Base-by-base conservation (phyloP, 2,329 filamentous ascomycete genomes). In the Dactylellina haptotyla region DNA sequence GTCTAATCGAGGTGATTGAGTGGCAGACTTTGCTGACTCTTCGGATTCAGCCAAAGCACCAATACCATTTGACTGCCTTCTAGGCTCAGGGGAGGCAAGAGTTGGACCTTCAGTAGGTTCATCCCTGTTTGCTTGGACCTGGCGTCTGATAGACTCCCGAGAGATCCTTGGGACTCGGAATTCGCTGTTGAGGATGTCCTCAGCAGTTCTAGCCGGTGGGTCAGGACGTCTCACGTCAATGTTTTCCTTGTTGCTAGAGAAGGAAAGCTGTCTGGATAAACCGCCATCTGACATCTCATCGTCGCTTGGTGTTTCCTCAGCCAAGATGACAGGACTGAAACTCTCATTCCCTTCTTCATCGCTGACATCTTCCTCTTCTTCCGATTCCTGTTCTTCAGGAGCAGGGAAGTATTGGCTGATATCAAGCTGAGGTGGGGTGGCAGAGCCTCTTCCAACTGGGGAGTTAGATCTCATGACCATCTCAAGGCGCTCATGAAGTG, bases 111-210 rank as follows among this genome's bases (percentile, higher is more conserved):
- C 86, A 46, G 86, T 83, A 51, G 81, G 77, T 72, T 84, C 82
- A 77, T 84, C 85, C 50, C 85, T 83, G 73, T 81, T 83, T 80
- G 80, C 91, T 79, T 95, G 92, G 63, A 97, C 89, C 75, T 94
- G 92, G 59, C 91, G 89, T 77, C 98, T 84, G 77, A 98, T 98
- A 0, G 93, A 97, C 80, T 98, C 95, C 37, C 94, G 88, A 6
- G 94, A 97, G 79, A 98, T 96, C 62, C 90, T 90, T 9, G 90
- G 85, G 20, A 75, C 63, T 43, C 51, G 61, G 73, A 53, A 76
- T 46, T 51, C 74, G 39, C 45, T 63, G 46, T 71, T 48, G 66
- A 73, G 39, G 48, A 75, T 54, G n/a, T 65, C 79, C 3, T 80
- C 77, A 1, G 80, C 69, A 20, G 34, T 61, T 18, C 23, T 53